Evolutionary conservation across 495 filamentous ascomycete genomes (phyloP).

Genomic region (Articulospora tetracladia): DNA sequence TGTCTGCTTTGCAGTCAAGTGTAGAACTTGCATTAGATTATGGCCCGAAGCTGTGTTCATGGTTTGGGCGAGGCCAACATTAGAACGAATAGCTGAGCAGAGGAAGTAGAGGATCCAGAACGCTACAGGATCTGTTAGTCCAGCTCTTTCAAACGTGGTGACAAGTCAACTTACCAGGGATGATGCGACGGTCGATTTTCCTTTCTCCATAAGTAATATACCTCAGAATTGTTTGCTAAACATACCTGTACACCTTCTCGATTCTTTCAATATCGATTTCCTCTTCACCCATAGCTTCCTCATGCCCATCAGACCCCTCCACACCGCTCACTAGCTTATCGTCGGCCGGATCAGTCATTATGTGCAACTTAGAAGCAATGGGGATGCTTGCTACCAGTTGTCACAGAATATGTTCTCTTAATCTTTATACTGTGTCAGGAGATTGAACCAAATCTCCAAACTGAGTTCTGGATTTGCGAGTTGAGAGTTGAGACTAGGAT

Average conservation of each 20-base stretch:
- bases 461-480: background rate
- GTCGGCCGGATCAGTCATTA: background rate
- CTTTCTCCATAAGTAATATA: constrained; percentile 26
- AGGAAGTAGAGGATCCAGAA: constrained; percentile 95
- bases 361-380: constrained; percentile 46
- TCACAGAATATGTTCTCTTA: background rate
- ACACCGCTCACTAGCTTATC: constrained; percentile 22
- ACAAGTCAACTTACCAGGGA: constrained; percentile 46
- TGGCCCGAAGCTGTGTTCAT: constrained; percentile 72
- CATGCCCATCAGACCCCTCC: constrained; percentile 18
- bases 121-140: constrained; percentile 38
- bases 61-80: constrained; percentile 85
- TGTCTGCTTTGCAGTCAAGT: constrained; percentile 67
- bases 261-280: constrained; percentile 50
- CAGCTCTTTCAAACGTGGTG: background rate
- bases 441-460: background rate
- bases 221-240: background rate
- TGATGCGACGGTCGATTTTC: constrained; percentile 80
- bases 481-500: background rate
- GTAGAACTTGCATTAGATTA: constrained; percentile 62
- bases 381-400: constrained; percentile 44
- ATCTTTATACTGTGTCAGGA: background rate
- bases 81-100: constrained; percentile 85
- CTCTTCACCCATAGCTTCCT: constrained; percentile 11
- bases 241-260: constrained; percentile 60